phyloP scores from a whole-genome alignment of 73 alveolate genomes.

The Paramecium sonneborni region DNA sequence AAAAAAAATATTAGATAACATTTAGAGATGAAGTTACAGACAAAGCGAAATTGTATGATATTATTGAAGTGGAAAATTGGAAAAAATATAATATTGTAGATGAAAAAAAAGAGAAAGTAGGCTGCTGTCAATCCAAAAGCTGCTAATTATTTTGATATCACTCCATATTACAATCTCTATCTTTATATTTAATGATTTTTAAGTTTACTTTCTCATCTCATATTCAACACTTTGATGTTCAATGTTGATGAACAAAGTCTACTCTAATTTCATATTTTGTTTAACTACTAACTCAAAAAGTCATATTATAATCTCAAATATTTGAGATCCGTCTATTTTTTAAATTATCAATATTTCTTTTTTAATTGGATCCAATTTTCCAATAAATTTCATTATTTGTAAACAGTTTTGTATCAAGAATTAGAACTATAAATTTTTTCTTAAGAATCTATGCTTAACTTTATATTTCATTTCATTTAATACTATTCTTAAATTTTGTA shows the following conservation, averaged over 20 bases:
- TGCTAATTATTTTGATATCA: not conserved
- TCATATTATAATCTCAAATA: too few species aligned
- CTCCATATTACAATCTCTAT: not conserved
- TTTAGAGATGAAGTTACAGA: not conserved
- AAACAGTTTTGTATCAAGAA: too few species aligned
- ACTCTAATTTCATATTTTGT: too few species aligned
- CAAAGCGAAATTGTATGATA: not conserved
- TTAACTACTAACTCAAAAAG: too few species aligned
- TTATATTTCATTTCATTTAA: too few species aligned
- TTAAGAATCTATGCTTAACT: too few species aligned
- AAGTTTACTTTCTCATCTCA: not conserved
- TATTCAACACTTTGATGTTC: not conserved
- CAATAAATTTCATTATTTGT: too few species aligned
- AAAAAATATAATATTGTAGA: slow-evolving; percentile 6
- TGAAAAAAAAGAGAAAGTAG: not conserved
- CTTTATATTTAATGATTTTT: not conserved
- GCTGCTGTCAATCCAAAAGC: not conserved
- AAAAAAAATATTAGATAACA: not conserved
- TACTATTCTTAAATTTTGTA: too few species aligned
- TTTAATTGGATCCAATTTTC: too few species aligned
- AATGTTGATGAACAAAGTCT: not conserved
- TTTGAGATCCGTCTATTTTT: too few species aligned
- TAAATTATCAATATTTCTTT: too few species aligned
- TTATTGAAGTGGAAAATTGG: not conserved
- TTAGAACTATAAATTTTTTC: too few species aligned